Percentiles rank a stretch among this genome's conserved stretches.
Evolutionary conservation across 148 eudicot species (phyloP).

Genomic region (Simmondsia chinensis): DNA sequence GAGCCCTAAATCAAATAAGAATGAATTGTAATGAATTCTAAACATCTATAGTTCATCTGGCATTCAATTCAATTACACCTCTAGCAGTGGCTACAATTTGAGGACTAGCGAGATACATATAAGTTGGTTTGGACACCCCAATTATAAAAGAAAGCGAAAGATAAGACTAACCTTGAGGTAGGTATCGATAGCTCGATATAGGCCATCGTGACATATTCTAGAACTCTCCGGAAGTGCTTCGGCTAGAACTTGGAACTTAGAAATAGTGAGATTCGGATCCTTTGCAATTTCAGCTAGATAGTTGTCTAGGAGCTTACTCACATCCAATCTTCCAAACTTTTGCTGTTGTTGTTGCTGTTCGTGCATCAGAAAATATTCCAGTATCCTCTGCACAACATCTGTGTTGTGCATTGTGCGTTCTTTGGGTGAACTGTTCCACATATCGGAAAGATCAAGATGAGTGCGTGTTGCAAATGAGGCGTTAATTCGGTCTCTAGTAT

Average conservation of each 20-base stretch:
- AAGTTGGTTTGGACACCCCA: too few relatives aligned
- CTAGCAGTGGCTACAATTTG: too few relatives aligned
- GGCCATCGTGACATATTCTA: conserved; percentile 55
- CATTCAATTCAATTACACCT: too few relatives aligned
- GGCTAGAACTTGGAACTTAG: conserved; percentile 54
- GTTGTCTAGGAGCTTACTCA: conserved; percentile 54
- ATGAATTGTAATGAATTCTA: too few relatives aligned
- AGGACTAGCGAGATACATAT: too few relatives aligned
- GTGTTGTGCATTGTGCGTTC: conserved; percentile 36
- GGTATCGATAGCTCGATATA: conserved; percentile 64
- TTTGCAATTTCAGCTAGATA: conserved; percentile 58
- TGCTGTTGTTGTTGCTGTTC: conserved; percentile 34
- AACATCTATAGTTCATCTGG: too few relatives aligned
- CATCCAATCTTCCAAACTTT: conserved; percentile 15
- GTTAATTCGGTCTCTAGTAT: too few relatives aligned
- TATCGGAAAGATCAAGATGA: neutral
- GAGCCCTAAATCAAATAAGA: too few relatives aligned
- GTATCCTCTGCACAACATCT: conserved; percentile 47
- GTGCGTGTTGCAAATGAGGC: neutral
- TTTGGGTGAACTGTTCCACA: conserved; percentile 28
- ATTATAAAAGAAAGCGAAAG: neutral
- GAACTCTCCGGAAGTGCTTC: conserved; percentile 50
- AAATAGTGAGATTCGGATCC: conserved; percentile 42
- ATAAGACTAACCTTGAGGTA: conserved; percentile 47
- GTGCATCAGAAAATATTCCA: conserved; percentile 56